These are phyloP conservation scores for Amanita exitialis DNA, from an alignment of 768 basidiomycete genomes.

Conservation along the genomic window DNA sequence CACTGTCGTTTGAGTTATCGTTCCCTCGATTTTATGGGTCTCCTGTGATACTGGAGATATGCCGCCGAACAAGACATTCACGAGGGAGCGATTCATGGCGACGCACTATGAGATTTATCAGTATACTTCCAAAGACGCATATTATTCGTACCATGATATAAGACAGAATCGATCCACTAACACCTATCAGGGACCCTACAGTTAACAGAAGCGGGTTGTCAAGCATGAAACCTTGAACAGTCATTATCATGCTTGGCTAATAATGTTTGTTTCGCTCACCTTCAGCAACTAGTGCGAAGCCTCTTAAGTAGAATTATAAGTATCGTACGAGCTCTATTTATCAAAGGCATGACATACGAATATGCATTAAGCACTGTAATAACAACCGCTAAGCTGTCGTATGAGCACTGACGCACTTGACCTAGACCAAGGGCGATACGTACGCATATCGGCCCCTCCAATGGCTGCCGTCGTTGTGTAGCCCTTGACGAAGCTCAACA, in stretches of 20 bases:
- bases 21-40: slow-evolving; percentile 72
- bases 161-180: slow-evolving; percentile 83
- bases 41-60: slow-evolving; percentile 49
- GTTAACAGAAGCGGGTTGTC: slow-evolving; percentile 79
- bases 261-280: slow-evolving; percentile 20
- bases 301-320: slow-evolving; percentile 21
- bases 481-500: slow-evolving; percentile 78
- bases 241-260: slow-evolving; percentile 1
- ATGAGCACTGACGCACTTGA: neutral
- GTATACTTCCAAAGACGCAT: neutral
- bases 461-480: slow-evolving; percentile 87
- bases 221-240: slow-evolving; percentile 64
- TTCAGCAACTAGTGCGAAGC: slow-evolving; percentile 86
- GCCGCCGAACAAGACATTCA: slow-evolving; percentile 86
- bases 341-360: slow-evolving; percentile 31
- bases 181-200: slow-evolving; percentile 80
- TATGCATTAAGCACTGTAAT: slow-evolving; percentile 89
- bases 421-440: slow-evolving; percentile 17
- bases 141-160: slow-evolving; percentile 69
- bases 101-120: slow-evolving; percentile 48
- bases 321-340: neutral
- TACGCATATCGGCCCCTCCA: slow-evolving; percentile 91
- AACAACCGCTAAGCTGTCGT: slow-evolving; percentile 53
- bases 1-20: slow-evolving; percentile 65
- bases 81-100: slow-evolving; percentile 83